A percentile compares a stretch with the other conserved stretches of the same genome.
Conservation (phyloP, 495 filamentous ascomycete genomes). For the Xylaria grammica region DNA sequence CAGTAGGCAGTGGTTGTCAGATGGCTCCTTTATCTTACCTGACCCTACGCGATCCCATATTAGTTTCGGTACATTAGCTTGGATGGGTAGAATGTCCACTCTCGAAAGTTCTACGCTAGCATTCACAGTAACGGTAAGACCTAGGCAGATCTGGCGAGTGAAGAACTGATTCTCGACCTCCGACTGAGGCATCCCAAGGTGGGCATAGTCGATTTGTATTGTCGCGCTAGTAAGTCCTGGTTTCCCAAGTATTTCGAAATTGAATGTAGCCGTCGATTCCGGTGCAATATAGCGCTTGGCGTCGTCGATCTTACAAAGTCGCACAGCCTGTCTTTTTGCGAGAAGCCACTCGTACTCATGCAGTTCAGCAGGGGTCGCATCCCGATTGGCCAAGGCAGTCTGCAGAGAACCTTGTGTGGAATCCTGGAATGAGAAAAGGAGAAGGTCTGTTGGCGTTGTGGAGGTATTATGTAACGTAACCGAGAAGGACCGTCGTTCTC, state of each 20-base stretch:
- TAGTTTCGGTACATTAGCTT: conserved; percentile 52
- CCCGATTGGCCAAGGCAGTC: conserved; percentile 72
- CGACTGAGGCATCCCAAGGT: conserved; percentile 66
- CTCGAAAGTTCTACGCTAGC: conserved; percentile 80
- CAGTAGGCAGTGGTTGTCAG: conserved; percentile 75
- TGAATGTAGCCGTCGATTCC: conserved; percentile 72
- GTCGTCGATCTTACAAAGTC: conserved; percentile 60
- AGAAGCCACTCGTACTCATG: conserved; percentile 85
- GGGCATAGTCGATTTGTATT: conserved; percentile 83
- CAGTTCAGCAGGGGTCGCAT: conserved; percentile 74
- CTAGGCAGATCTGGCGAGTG: conserved; percentile 81
- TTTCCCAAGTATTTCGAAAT: conserved; percentile 83
- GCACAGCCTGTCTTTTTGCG: conserved; percentile 73
- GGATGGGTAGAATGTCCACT: conserved; percentile 78
- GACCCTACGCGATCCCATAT: conserved; percentile 47
- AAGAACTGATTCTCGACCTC: conserved; percentile 77
- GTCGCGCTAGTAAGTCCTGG: conserved; percentile 80
- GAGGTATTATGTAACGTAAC: conserved; percentile 84
- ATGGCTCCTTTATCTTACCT: conserved; percentile 28
- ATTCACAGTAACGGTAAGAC: conserved; percentile 88
- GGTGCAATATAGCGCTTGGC: conserved; percentile 67
- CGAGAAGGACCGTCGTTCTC: conserved; percentile 76
- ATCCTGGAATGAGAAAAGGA: conserved; percentile 87
- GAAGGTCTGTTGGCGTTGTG: conserved; percentile 75
- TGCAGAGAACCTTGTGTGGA: conserved; percentile 81